A percentile compares a stretch with the other conserved stretches of the same genome.
Conservation (phyloP, 2,329 filamentous ascomycete genomes). For the Proliferodiscus dingleyae region DNA sequence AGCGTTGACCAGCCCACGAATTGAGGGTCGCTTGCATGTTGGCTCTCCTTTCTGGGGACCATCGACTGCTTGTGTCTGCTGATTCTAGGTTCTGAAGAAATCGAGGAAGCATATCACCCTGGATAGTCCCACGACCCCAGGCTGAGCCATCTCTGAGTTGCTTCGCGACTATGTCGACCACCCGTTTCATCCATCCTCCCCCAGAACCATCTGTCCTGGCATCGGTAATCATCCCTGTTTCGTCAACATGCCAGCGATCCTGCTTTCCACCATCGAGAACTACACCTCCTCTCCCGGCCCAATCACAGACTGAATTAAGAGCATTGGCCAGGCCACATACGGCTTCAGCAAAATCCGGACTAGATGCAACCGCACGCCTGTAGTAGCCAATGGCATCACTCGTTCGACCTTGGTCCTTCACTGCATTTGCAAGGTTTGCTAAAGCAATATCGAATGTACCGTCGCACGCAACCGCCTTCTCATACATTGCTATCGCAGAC, state of each 20-base stretch:
- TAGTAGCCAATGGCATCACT: constrained; percentile 92
- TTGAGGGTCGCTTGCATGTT: constrained; percentile 35
- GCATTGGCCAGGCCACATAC: constrained; percentile 94
- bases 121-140: constrained; percentile 75
- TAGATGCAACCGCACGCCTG: constrained; percentile 81
- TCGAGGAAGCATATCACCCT: constrained; percentile 46
- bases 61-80: constrained; percentile 30
- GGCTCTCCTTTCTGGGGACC: constrained; percentile 32
- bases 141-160: constrained; percentile 80
- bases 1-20: constrained; percentile 67
- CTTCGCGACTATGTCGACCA: constrained; percentile 83
- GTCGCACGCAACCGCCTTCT: constrained; percentile 87
- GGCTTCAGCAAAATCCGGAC: constrained; percentile 92
- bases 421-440: constrained; percentile 93
- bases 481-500: constrained; percentile 93
- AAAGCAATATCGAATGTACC: constrained; percentile 94
- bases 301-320: constrained; percentile 93
- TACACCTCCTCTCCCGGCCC: constrained; percentile 84
- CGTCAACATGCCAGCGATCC: constrained; percentile 92
- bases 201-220: constrained; percentile 57
- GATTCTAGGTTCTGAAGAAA: constrained; percentile 29
- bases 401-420: constrained; percentile 92
- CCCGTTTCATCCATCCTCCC: constrained; percentile 79
- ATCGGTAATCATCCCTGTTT: constrained; percentile 76
- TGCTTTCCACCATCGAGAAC: constrained; percentile 65